These are phyloP conservation scores for Pholiota molesta DNA, from an alignment of 768 basidiomycete species.

Conservation along the genomic window DNA sequence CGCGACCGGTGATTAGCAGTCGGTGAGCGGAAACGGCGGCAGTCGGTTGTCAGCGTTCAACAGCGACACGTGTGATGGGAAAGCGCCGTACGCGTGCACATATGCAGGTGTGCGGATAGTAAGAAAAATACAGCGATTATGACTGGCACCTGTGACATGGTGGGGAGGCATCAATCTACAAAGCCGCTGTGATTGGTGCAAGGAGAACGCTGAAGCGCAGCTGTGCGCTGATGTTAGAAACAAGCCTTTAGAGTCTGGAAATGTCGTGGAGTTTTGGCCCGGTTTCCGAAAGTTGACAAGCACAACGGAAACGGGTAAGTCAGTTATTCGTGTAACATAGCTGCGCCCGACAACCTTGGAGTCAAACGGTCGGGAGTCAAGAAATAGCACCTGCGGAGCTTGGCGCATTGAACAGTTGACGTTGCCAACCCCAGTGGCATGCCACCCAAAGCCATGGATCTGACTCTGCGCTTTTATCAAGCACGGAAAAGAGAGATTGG, in stretches of 20 bases:
- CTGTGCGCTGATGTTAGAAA: neutral
- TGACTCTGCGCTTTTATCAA: neutral
- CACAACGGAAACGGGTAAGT: neutral
- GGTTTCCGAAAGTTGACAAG: neutral
- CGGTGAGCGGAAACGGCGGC: slow-evolving; percentile 4
- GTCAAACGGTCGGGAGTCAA: neutral
- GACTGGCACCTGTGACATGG: neutral
- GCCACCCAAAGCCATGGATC: neutral
- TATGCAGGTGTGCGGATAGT: neutral
- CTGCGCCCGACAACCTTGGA: neutral
- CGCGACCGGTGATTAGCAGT: slow-evolving; percentile 3
- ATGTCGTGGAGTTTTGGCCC: neutral
- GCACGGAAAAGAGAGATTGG: neutral
- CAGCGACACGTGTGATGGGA: neutral
- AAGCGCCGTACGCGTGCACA: neutral
- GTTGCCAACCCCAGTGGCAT: neutral
- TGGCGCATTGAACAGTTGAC: neutral
- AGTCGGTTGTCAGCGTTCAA: slow-evolving; percentile 4
- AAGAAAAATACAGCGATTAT: neutral
- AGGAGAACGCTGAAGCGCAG: neutral
- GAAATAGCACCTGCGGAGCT: neutral
- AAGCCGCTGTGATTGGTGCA: slow-evolving; percentile 1
- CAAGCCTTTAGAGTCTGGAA: neutral
- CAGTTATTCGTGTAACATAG: neutral
- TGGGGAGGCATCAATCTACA: slow-evolving; percentile 6